Conservation (phyloP, 148 eudicot species). For the Vaccinium vitisidaea region DNA sequence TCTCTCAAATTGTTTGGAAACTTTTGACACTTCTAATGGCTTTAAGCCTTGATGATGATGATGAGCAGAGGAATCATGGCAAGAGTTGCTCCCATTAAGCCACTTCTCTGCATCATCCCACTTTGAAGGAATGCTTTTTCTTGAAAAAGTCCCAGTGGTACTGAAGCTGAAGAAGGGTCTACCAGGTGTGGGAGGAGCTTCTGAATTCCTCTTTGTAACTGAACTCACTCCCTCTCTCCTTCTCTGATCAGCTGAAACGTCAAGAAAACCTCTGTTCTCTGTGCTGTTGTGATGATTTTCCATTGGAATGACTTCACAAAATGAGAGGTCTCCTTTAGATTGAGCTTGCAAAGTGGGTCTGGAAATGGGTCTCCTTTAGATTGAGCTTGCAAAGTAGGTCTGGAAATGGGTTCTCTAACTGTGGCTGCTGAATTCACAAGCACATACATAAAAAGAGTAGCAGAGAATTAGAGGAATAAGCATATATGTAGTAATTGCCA, state of each 20-base stretch:
- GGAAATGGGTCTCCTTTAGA: slow-evolving; percentile 45
- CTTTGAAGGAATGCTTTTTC: slow-evolving; percentile 69
- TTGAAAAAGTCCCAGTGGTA: slow-evolving; percentile 32
- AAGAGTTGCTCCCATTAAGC: slow-evolving; percentile 47
- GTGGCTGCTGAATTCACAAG: slow-evolving; percentile 28
- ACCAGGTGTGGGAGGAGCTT: slow-evolving; percentile 71
- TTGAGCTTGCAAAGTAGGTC: slow-evolving; percentile 73
- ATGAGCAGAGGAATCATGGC: slow-evolving; percentile 63
- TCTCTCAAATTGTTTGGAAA: slow-evolving; percentile 30
- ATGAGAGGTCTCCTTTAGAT: slow-evolving; percentile 63
- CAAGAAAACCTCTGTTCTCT: slow-evolving; percentile 18
- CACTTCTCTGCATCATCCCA: slow-evolving; percentile 97
- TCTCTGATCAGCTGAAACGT: slow-evolving; percentile 35
- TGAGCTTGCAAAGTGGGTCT: slow-evolving; percentile 70
- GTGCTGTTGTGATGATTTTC: slow-evolving; percentile 10
- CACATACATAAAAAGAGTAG: neutral
- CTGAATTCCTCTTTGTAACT: slow-evolving; percentile 33
- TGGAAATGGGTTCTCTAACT: slow-evolving; percentile 42
- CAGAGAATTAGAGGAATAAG: neutral
- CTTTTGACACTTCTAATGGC: slow-evolving; percentile 16
- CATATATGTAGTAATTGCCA: neutral
- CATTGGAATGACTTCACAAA: slow-evolving; percentile 63
- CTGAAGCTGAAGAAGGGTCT: slow-evolving; percentile 77
- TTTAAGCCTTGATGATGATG: slow-evolving; percentile 25
- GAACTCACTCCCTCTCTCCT: slow-evolving; percentile 36